These are phyloP conservation scores for Dothiorella sarmentorum DNA, from an alignment of 2,329 filamentous ascomycete genomes.

Conservation along the genomic window DNA sequence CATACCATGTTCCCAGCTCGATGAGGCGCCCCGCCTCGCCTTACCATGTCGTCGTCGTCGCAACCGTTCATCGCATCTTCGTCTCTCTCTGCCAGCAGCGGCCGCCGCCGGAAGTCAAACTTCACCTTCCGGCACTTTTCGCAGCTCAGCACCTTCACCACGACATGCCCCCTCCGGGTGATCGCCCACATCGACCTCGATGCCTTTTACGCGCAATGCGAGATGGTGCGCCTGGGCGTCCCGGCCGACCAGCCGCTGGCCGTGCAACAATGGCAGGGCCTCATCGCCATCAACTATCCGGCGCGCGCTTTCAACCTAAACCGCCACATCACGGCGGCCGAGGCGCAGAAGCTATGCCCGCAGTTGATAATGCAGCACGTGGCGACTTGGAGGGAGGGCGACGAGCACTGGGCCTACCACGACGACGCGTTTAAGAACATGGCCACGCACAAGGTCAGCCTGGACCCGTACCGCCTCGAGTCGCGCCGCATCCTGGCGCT, in stretches of 20 bases:
- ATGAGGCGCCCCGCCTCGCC: conserved; percentile 13
- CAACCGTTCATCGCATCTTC: conserved; percentile 48
- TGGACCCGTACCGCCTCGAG: conserved; percentile 86
- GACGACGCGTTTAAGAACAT: conserved; percentile 77
- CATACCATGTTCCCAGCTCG: not conserved
- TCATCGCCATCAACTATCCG: conserved; percentile 96
- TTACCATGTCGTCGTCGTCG: conserved; percentile 48
- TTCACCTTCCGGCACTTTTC: conserved; percentile 84
- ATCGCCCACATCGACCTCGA: conserved; percentile 93
- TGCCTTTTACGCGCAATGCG: conserved; percentile 93
- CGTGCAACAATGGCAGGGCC: conserved; percentile 90
- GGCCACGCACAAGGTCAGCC: conserved; percentile 83
- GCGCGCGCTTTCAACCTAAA: conserved; percentile 77
- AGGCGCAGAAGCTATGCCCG: conserved; percentile 85
- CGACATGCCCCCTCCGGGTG: conserved; percentile 75
- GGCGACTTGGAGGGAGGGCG: conserved; percentile 89
- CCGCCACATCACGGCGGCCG: conserved; percentile 72
- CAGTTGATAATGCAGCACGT: conserved; percentile 85
- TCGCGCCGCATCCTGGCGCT: conserved; percentile 75
- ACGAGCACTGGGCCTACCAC: conserved; percentile 87
- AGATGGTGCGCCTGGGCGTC: conserved; percentile 79
- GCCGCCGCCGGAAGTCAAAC: conserved; percentile 54
- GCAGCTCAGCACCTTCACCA: conserved; percentile 67
- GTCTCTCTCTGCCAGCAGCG: conserved; percentile 38
- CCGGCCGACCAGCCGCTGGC: conserved; percentile 76